Evolutionary conservation across 2,329 filamentous ascomycete genomes (phyloP).

Genomic region (Fusarium hainanense): DNA sequence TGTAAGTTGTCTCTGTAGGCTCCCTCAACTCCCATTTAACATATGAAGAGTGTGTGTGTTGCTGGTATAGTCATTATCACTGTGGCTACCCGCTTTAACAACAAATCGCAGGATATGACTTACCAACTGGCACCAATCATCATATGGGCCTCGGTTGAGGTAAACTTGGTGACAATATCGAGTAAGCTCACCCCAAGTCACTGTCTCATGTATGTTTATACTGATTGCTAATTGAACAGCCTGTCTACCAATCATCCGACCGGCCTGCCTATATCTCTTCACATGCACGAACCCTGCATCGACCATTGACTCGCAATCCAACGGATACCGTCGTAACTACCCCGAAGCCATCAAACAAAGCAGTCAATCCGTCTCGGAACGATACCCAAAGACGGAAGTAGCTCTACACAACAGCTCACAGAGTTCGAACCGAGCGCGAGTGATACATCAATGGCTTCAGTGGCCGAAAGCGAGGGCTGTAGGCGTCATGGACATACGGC

Average conservation of each 20-base stretch:
- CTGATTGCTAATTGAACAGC: slow-evolving; percentile 5
- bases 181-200: not conserved
- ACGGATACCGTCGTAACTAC: slow-evolving; percentile 15
- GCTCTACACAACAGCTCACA: slow-evolving; percentile 39
- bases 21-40: not conserved
- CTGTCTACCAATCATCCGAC: slow-evolving; percentile 40
- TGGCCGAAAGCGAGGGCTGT: slow-evolving; percentile 25
- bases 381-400: slow-evolving; percentile 21
- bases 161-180: slow-evolving; percentile 40
- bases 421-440: not conserved
- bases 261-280: slow-evolving; percentile 34
- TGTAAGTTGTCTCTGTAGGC: slow-evolving; percentile 27
- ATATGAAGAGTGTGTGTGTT: slow-evolving; percentile 23
- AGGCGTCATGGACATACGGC: slow-evolving; percentile 7
- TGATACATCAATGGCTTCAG: slow-evolving; percentile 15
- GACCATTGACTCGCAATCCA: slow-evolving; percentile 6
- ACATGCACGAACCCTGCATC: slow-evolving; percentile 9
- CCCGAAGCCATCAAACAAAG: slow-evolving; percentile 16
- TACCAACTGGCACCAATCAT: slow-evolving; percentile 34
- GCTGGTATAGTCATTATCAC: slow-evolving; percentile 37
- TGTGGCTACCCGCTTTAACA: slow-evolving; percentile 25
- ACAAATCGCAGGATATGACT: slow-evolving; percentile 34
- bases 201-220: accelerated
- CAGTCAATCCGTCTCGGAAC: slow-evolving; percentile 29
- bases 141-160: slow-evolving; percentile 41